Evolutionary conservation across 2,329 filamentous ascomycete species (phyloP).

Genomic region (Penicillium capsulatum): DNA sequence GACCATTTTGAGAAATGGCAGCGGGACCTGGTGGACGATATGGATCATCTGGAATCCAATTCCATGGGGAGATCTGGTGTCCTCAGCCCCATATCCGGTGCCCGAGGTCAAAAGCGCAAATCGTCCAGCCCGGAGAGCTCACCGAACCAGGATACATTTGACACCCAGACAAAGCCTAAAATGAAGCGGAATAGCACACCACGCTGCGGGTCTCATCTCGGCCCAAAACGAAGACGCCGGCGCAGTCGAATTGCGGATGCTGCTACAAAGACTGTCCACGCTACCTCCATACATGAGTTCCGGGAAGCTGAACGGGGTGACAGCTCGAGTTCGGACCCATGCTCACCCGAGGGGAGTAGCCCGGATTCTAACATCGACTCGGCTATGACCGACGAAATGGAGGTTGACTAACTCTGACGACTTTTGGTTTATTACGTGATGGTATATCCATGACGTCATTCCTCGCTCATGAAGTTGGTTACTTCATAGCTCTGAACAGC

Average conservation of each 20-base stretch:
- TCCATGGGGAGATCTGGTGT: slow-evolving; percentile 20
- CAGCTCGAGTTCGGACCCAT: slow-evolving; percentile 20
- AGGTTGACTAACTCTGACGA: slow-evolving; percentile 29
- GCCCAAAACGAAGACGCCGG: slow-evolving; percentile 27
- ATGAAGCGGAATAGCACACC: slow-evolving; percentile 11
- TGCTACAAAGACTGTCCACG: slow-evolving; percentile 5
- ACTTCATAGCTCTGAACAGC: background rate
- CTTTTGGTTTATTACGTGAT: no score
- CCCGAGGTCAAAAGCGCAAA: slow-evolving; percentile 37
- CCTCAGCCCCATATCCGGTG: slow-evolving; percentile 8
- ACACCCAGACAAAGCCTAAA: slow-evolving; percentile 4
- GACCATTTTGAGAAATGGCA: slow-evolving; percentile 29
- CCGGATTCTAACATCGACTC: slow-evolving; percentile 12
- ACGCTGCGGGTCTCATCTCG: slow-evolving; percentile 11
- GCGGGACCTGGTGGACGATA: slow-evolving; percentile 32
- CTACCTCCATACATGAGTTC: slow-evolving; percentile 12
- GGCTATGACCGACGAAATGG: slow-evolving; percentile 30
- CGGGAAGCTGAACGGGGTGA: slow-evolving; percentile 17
- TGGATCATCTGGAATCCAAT: slow-evolving; percentile 31
- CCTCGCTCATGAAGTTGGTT: slow-evolving; percentile 13
- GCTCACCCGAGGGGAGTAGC: slow-evolving; percentile 20
- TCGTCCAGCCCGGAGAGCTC: slow-evolving; percentile 18
- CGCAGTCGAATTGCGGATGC: slow-evolving; percentile 20
- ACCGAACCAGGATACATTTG: slow-evolving; percentile 3
- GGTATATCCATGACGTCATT: slow-evolving; percentile 35